A percentile compares a stretch with the other conserved stretches of the same genome.
Conservation (phyloP, 805 yeast genomes). For the Pichia cephalocereana region DNA sequence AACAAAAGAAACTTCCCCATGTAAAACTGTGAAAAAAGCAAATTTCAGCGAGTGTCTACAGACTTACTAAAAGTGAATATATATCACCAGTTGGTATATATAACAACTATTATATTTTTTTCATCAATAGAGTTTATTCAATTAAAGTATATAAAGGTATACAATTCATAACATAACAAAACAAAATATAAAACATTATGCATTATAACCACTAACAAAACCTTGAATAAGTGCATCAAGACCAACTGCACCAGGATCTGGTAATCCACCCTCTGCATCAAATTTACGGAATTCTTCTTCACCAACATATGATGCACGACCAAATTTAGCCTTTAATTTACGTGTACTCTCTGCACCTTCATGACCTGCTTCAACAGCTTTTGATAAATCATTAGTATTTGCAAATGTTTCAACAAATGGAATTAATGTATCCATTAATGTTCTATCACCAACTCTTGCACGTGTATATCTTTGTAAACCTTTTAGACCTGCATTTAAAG, state of each 20-base stretch:
- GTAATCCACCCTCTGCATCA: constrained; percentile 59
- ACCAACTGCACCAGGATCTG: constrained; percentile 96
- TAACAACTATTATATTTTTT: too few species aligned
- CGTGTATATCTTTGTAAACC: constrained; percentile 78
- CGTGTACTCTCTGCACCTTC: constrained; percentile 73
- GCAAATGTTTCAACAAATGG: constrained; percentile 69
- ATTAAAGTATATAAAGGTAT: too few species aligned
- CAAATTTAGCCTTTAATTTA: constrained; percentile 73
- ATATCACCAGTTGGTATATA: too few species aligned
- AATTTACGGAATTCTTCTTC: constrained; percentile 45
- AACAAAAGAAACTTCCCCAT: too few species aligned
- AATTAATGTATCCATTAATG: constrained; percentile 78
- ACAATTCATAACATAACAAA: too few species aligned
- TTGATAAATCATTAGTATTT: constrained; percentile 39
- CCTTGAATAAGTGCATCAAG: constrained; percentile 35
- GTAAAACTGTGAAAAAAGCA: too few species aligned
- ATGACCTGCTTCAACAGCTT: constrained; percentile 62
- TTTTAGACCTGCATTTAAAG: constrained; percentile 51
- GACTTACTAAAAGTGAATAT: too few species aligned
- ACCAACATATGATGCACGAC: constrained; percentile 85
- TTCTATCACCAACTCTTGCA: constrained; percentile 84
- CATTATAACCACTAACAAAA: constrained; percentile 19
- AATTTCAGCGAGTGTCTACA: too few species aligned
- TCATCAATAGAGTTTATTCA: too few species aligned
- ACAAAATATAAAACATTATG: background rate